Evolutionary conservation across 768 basidiomycete genomes (phyloP).

Genomic region (Phylloporus rhodoxanthus): DNA sequence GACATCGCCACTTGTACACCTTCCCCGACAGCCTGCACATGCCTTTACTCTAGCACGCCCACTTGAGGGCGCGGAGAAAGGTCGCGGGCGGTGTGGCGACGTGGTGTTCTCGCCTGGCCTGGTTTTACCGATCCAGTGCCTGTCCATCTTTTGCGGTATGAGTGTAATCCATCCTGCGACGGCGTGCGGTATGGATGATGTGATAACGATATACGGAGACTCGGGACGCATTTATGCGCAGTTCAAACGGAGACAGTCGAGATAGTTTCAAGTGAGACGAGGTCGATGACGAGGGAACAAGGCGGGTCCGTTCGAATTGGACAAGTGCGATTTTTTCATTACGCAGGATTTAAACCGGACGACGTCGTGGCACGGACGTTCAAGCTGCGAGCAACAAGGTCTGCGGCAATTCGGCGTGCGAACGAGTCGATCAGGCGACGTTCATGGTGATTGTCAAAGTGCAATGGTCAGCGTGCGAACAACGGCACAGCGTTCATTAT

Average conservation of each 20-base stretch:
- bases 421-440: too few relatives aligned
- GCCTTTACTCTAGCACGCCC: background rate
- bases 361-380: too few relatives aligned
- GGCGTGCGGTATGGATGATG: background rate
- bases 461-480: too few relatives aligned
- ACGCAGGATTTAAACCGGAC: too few relatives aligned
- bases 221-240: background rate
- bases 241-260: background rate
- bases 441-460: background rate
- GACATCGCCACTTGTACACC: background rate
- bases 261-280: background rate
- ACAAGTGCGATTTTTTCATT: too few relatives aligned
- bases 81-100: background rate
- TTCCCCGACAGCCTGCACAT: background rate
- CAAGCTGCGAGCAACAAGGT: too few relatives aligned
- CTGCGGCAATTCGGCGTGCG: too few relatives aligned
- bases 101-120: background rate
- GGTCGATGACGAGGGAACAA: too few relatives aligned
- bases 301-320: too few relatives aligned
- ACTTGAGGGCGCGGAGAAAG: background rate
- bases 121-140: background rate
- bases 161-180: background rate
- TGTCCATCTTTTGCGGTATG: background rate
- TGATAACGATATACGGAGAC: background rate
- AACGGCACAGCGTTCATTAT: too few relatives aligned